Evolutionary conservation across 2,329 filamentous ascomycete genomes (phyloP), one percentile per base, ranked within the genome.

Genomic region (Myriosclerotinia duriaeana): DNA sequence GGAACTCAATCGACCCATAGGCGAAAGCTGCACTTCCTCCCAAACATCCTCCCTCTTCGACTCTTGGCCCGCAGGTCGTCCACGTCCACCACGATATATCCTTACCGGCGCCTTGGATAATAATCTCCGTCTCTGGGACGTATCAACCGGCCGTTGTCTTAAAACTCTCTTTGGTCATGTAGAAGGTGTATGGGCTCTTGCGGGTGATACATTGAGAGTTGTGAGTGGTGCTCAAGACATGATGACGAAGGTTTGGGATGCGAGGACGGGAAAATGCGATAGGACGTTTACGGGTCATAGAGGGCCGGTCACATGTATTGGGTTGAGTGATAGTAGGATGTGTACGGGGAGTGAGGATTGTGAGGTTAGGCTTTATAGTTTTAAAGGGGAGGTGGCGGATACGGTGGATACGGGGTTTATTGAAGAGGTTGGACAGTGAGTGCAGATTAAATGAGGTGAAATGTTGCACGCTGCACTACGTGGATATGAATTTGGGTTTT

Each of bases 171-270:
- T 98, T 76, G 95, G 95, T 0, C 95, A 99, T 74, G 86, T 99
- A 30, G 95, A 99, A 78, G 95, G 95, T 42, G 90, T 99, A 26
- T 99, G 95, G 95, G 90, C 91, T 7, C 83, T 99, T 3, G 92
- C 91, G 0, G 94, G 91, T 3, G 94, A 98, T 78, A 93, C 90
- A 0, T 81, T 98, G 26, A 87, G 95, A 14, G 87, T 97, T 20
- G 92, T 98, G 17, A 92, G 90, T 22, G 94, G 93, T 0, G 91
- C 92, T 14, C 93, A 98, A 77, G 95, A 99, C 78, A 89, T 92
- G 53, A 96, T 94, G 87, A 91, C 97, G 73, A 98, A 98, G 80
- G 87, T 91, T 42, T 99, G 95, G 95, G 94, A 98, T 78, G 91
- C 94, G 20, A 83, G 93, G 66, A 93, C 91, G 1, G 95, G 95